Base-by-base conservation (phyloP, 495 filamentous ascomycete genomes). In the Collariella sp. region DNA sequence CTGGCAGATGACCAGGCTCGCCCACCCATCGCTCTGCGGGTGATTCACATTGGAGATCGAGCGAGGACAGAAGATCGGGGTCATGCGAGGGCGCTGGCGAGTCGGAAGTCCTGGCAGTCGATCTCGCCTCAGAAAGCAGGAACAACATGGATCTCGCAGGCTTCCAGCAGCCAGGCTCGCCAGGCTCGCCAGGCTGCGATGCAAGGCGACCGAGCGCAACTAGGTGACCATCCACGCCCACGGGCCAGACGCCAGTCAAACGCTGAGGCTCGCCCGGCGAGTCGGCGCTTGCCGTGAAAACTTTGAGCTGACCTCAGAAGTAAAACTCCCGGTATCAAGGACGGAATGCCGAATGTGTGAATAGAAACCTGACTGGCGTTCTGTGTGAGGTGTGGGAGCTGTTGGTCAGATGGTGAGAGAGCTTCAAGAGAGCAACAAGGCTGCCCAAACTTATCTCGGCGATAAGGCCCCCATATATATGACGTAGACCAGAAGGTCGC, bases 191-290 rank as follows among this genome's bases (percentile, higher is more conserved):
- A n/a, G n/a, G 44, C 31, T 34, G n/a, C 24, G 46, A 45, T 52
- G 31, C 49, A 45, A 63, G 55, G 61, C 55, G 55, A 52, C 50
- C 50, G 26, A 29, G 38, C 44, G 26, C 31, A 23, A 29, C 23
- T 24, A 40, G 26, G 18, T 47, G 5, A 31, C 22, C 33, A 29
- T 50, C 46, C 18, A 13, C 20, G 4, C 7, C 13, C 31, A 7
- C 26, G 26, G 26, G 26, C 9, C 26, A 5, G 26, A 9, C 26
- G 9, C 4, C 5, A 31, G 4, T 31, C 5, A 31, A 9, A 31
- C 5, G 15, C 15, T 38, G 26, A 31, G 26, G 15, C 15, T 38
- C 11, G 11, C 11, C 11, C 35, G 35, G 15, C 35, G 35, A 38
- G 3, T 12, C 35, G 35, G 35, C 35, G 11, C 15, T 12, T n/a